A percentile compares a stretch with the other conserved stretches of the same genome.
Conservation (phyloP, 768 basidiomycete species). For the Cyclocybe cylindracea region DNA sequence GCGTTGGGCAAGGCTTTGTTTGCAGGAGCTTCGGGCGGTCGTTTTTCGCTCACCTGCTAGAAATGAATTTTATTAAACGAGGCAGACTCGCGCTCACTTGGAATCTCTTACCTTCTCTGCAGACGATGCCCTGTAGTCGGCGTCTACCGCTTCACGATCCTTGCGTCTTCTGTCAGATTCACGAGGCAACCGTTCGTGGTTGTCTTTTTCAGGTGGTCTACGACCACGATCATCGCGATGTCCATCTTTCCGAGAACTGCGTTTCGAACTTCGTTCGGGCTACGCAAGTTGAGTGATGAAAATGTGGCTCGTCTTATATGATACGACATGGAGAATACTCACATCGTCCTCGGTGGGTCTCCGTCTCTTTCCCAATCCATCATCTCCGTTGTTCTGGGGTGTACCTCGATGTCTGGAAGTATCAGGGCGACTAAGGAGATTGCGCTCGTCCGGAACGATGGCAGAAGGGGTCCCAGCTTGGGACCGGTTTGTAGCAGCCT, state of each 20-base stretch:
- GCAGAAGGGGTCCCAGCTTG: constrained; percentile 31
- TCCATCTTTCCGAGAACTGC: constrained; percentile 76
- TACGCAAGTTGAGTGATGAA: constrained; percentile 27
- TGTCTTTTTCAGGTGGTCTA: constrained; percentile 70
- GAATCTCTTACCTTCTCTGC: constrained; percentile 58
- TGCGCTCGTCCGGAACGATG: constrained; percentile 50
- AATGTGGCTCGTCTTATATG: constrained; percentile 1
- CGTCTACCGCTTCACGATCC: constrained; percentile 60
- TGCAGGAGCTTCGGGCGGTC: constrained; percentile 51
- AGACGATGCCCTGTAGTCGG: constrained; percentile 44
- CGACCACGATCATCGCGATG: constrained; percentile 77
- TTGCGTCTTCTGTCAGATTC: constrained; percentile 70
- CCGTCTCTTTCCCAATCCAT: constrained; percentile 72
- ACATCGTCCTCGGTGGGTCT: constrained; percentile 76
- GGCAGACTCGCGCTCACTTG: neutral
- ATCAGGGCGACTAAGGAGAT: constrained; percentile 61
- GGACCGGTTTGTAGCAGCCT: constrained; percentile 34
- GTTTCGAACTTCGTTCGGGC: constrained; percentile 77
- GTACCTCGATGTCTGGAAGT: constrained; percentile 52
- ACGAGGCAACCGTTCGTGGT: constrained; percentile 44
- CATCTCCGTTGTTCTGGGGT: constrained; percentile 44
- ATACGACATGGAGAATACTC: constrained; percentile 24
- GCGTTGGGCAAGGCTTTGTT: constrained; percentile 56
- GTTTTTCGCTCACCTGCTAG: constrained; percentile 52
- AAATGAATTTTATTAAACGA: neutral